Base-by-base conservation (phyloP, 2,329 filamentous ascomycete species). In the Chaetothyriales sp. region DNA sequence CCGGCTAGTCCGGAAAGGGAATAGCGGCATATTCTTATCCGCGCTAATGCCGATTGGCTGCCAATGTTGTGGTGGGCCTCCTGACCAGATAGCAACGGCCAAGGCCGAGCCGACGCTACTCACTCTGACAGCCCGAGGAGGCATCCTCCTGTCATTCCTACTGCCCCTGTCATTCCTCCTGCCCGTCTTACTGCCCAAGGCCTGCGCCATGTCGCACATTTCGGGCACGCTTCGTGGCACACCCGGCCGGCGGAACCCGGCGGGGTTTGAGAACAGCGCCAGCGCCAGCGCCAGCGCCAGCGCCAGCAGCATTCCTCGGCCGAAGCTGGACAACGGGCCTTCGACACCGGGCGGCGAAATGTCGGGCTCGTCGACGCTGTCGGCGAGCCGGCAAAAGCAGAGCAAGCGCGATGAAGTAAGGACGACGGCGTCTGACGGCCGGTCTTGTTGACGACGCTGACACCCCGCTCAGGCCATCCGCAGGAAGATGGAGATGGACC, bases 371-470 rank as follows among this genome's bases (percentile, higher is more conserved):
- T 86, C 87, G 51, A 82, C 85, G 43, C 79, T 95, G 72, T 95
- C 88, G 72, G 86, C 89, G 62, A 97, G 90, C 70, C 82, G 92
- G 65, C 86, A 92, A 70, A 95, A 95, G 73, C 90, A 95, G 77
- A 85, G 83, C 61, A 97, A 97, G 74, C 83, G 89, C 70, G 92
- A 98, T 83, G 92, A 98, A 85, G 92, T 98, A 76, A 64, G 80
- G 74, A 28, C 33, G 74, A 28, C 33, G 28, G 22, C 29, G 29
- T 29, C 58, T 44, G 48, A 28, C 20, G 54, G 52, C 60, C 65
- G 44, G 37, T 44, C 47, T 46, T 52, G 46, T 46, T 52, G 46
- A 55, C 66, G 25, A 43, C 37, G 49, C 50, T 49, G 47, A 50
- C 20, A n/a, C 18, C 5, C 44, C 43, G 46, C 25, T 46, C 44